Evolutionary conservation across 331 rosid genomes (phyloP).

Genomic region (Dryas integrifolia): DNA sequence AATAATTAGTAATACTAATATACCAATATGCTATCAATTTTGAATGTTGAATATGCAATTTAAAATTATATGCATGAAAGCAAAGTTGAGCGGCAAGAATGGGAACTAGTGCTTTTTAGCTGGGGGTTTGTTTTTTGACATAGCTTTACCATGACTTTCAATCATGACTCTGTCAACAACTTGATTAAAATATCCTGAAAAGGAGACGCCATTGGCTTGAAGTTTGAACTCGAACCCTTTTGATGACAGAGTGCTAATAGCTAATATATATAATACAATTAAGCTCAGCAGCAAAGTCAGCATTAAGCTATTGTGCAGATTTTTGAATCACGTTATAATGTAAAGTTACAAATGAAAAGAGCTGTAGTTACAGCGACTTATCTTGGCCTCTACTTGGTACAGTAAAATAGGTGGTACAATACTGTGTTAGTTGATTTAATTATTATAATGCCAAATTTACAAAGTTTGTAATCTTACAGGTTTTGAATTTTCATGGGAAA

Average conservation of each 20-base stretch:
- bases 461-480: slow-evolving; percentile 22
- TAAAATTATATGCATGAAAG: background rate
- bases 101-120: background rate
- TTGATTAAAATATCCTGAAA: background rate
- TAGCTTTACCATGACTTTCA: background rate
- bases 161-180: background rate
- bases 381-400: background rate
- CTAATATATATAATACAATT: too few species aligned
- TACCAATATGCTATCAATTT: background rate
- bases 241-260: background rate
- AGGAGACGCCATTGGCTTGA: background rate
- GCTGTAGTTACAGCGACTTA: too few species aligned
- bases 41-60: background rate
- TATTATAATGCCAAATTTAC: slow-evolving; percentile 16
- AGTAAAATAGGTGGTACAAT: background rate
- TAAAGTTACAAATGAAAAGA: too few species aligned
- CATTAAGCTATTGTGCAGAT: background rate
- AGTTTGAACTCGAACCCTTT: background rate
- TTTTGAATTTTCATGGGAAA: slow-evolving; percentile 11
- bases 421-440: slow-evolving; percentile 13
- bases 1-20: too few species aligned
- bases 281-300: background rate
- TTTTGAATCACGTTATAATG: slow-evolving; percentile 3
- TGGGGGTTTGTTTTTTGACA: background rate
- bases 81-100: background rate